A percentile compares a stretch with the other conserved stretches of the same genome.
These are phyloP conservation scores for Acer negundo DNA, from an alignment of 345 rosid species.

Conservation along the genomic window DNA sequence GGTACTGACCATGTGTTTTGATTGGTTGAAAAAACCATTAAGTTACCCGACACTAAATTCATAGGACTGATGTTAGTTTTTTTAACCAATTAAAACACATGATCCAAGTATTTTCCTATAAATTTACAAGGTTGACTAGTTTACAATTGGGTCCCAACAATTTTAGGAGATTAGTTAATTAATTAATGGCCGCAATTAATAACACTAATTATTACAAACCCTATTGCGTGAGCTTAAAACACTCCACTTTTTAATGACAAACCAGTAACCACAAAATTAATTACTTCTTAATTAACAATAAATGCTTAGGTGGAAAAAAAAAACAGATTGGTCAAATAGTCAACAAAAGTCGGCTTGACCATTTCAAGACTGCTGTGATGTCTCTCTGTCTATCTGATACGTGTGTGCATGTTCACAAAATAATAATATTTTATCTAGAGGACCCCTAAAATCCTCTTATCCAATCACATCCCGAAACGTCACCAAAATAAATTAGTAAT, in stretches of 20 bases:
- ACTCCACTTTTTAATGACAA: neutral
- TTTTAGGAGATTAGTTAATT: neutral
- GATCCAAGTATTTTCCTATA: too few species aligned
- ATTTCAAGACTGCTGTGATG: neutral
- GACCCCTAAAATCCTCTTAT: neutral
- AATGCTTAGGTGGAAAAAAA: too few species aligned
- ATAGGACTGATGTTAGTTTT: too few species aligned
- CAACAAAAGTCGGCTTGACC: slow-evolving; percentile 19
- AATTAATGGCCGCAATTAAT: too few species aligned
- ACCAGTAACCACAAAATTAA: neutral
- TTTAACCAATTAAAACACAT: too few species aligned
- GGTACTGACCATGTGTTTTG: too few species aligned
- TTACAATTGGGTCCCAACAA: neutral
- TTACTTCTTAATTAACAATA: neutral
- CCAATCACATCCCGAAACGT: neutral
- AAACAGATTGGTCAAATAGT: neutral
- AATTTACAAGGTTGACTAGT: too few species aligned
- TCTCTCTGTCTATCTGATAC: neutral
- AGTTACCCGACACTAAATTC: too few species aligned
- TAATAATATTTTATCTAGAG: neutral
- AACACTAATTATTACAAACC: neutral
- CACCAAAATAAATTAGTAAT: neutral
- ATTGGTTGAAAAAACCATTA: too few species aligned
- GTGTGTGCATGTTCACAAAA: neutral
- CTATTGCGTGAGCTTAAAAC: neutral